A percentile compares a stretch with the other conserved stretches of the same genome.
These are phyloP conservation scores for Cladosporium sp. DNA, from an alignment of 2,329 filamentous ascomycete genomes.

Conservation along the genomic window DNA sequence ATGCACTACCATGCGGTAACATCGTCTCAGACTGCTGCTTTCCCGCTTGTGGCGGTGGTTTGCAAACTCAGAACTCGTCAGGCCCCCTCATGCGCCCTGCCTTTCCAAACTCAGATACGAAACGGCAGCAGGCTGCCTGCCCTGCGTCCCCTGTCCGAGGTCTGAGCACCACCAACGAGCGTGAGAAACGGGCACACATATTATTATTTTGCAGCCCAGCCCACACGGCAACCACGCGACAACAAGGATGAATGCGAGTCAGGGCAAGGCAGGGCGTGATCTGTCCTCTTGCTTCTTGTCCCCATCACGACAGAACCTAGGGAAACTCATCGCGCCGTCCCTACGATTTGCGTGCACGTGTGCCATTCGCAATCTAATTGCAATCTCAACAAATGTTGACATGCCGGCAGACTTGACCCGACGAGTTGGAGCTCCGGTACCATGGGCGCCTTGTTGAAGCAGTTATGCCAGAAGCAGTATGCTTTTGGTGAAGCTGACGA, in stretches of 20 bases:
- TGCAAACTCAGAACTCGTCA: not conserved
- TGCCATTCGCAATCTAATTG: not conserved
- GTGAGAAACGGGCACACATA: not conserved
- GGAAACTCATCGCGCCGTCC: not conserved
- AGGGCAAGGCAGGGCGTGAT: not conserved
- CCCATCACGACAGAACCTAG: not conserved
- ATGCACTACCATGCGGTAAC: not conserved
- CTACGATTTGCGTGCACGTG: not conserved
- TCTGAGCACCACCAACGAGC: not conserved
- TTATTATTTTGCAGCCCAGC: not conserved
- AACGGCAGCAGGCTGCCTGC: not conserved
- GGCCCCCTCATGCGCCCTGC: not conserved
- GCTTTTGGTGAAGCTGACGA: too few species aligned
- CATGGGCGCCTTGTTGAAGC: too few species aligned
- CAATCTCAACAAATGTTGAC: not conserved
- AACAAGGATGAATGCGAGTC: slow-evolving; percentile 8
- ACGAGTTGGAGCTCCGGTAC: too few species aligned
- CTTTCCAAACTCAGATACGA: not conserved
- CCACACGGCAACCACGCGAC: slow-evolving; percentile 10
- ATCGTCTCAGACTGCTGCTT: not conserved
- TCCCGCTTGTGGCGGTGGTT: not conserved
- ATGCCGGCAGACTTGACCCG: too few species aligned
- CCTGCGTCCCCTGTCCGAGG: slow-evolving; percentile 4
- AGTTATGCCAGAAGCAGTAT: too few species aligned
- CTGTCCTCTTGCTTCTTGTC: not conserved